Evolutionary conservation across 148 eudicot genomes (phyloP), one percentile per base, ranked within the genome.

Genomic region (Chenopodium quinoa): DNA sequence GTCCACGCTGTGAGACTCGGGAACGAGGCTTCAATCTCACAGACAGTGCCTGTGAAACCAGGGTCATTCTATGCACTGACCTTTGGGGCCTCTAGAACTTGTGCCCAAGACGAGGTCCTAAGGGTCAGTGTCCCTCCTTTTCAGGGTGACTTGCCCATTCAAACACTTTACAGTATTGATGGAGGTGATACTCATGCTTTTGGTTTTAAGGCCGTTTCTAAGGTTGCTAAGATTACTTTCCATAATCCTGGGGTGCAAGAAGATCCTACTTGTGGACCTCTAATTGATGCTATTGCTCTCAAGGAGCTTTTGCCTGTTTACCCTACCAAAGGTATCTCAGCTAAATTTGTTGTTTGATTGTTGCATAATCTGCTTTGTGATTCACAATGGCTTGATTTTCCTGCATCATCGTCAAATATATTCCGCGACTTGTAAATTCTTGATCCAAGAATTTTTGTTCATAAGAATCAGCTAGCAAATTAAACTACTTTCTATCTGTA

Each of bases 101-200:
- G 98, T 79, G 98, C 98, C 1, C 98, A 94, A 79, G 91, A 94
- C 0, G 98, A 94, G 90, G 97, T 94, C 32, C 82, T 94, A 80
- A 87, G 98, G 69, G 89, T 94, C 25, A 84, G 86, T 6, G 95
- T 90, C 71, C 86, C 92, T 50, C 88, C 91, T 31, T 91, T 87
- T 78, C 80, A 89, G 0, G 95, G 93, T 9, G 94, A 94, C 78
- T 88, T 94, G 60, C 98, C 97, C 2, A 63, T 94, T 64, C 98
- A 94, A 78, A 94, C 98, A 1, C 78, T 94, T 5, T 94, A 93
- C 80, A 91, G 97, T 52, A 93, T 87, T 77, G 81, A 88, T 84
- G 95, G 98, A 9, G 95, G 97, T 4, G 98, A 94, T 69, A 87
- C 92, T 31, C 90, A 90, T 76, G 97, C 88, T 44, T 93, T 91